Evolutionary conservation across 768 basidiomycete species (phyloP).

Genomic region (Leccinum incarnatum): DNA sequence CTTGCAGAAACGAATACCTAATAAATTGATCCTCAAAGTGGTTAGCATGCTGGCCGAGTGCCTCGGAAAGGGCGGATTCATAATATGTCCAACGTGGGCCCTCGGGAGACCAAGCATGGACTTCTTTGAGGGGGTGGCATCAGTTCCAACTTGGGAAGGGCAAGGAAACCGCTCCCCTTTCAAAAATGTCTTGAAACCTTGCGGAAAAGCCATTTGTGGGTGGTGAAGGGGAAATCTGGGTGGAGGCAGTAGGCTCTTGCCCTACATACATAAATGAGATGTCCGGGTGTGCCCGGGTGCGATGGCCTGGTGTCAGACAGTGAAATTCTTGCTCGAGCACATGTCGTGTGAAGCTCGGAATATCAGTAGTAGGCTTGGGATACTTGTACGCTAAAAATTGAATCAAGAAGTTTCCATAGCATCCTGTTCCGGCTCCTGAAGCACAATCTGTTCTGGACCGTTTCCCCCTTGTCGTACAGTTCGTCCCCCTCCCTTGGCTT

Average conservation of each 20-base stretch:
- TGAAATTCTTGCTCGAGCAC: not conserved
- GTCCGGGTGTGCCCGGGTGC: not conserved
- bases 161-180: not conserved
- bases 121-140: not conserved
- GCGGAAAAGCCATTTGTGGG: not conserved
- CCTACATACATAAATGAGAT: not conserved
- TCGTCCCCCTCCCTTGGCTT: constrained; percentile 10
- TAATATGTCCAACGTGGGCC: not conserved
- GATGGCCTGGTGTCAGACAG: not conserved
- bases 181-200: not conserved
- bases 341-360: not conserved
- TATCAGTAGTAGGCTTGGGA: constrained; percentile 3
- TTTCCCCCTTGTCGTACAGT: constrained; percentile 1
- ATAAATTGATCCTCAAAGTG: not conserved
- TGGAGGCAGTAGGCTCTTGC: not conserved
- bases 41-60: not conserved
- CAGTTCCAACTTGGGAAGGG: not conserved
- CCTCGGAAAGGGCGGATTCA: not conserved
- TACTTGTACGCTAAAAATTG: not conserved
- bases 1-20: not conserved
- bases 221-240: not conserved
- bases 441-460: constrained; percentile 29
- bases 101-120: not conserved
- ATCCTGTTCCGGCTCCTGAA: constrained; percentile 45
- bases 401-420: constrained; percentile 33